Base-by-base conservation (phyloP, 1,284 basidiomycete genomes). In the Microbotryum lychnidis-dioicae region DNA sequence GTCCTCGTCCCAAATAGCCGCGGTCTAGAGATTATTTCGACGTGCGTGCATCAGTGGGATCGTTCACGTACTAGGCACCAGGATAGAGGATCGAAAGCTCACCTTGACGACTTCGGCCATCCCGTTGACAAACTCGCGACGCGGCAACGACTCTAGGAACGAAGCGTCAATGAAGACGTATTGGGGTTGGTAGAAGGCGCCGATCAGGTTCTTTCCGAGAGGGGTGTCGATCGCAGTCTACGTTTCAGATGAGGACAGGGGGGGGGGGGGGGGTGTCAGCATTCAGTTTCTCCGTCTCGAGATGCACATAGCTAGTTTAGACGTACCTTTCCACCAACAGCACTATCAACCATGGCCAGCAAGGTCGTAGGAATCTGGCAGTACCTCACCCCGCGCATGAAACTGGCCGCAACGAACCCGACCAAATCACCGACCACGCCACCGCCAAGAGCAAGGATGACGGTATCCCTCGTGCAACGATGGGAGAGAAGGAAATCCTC, bases 101-200 rank as follows among this genome's bases (percentile, higher is more conserved):
- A 89, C 91, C 83, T 97, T 98, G 76, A 98, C 85, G 5, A 97
- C 89, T 76, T 99, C 94, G 2, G 96, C 93, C 90, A 99, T 97
- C 52, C 94, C 94, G 73, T 98, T 98, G 50, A 90, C 89, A 70
- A 97, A 93, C 75, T 98, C 96, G 64, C 96, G 82, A 50, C 85
- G 78, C 0, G 93, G 93, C 6, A 99, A 85, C 2, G 91, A 94
- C 70, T 91, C 89, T 64, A 99, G 83, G 80, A 96, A 96, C 1
- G 92, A 87, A 20, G 91, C 87, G 75, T 99, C 96, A 70, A 97
- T 96, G 77, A 99, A 99, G 74, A 97, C 87, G 79, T 87, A 97
- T 72, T 87, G 84, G 2, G 94, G 94, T 77, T 98, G 96, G 89
- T 92, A 93, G 80, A 99, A 99, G 4, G 94, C 88, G 66, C 94